Evolutionary conservation across 768 basidiomycete species (phyloP), one percentile per base, ranked within the genome.

Genomic region (Mycena galericulata): DNA sequence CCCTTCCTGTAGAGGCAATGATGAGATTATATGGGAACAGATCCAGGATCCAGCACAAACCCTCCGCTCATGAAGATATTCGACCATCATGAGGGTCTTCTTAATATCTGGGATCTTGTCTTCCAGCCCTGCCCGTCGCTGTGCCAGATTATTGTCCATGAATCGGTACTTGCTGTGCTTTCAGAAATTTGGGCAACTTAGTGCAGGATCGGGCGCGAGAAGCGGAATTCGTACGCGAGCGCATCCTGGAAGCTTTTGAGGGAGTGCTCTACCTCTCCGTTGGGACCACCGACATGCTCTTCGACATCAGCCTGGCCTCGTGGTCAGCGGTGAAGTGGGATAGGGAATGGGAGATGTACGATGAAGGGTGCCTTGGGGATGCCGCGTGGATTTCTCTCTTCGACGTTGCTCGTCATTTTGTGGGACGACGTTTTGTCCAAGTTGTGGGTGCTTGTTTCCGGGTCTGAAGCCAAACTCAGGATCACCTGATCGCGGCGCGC

Each of bases 361-460:
- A 99, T 92, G 75, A 99, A 99, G 0, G 95, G 94, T 4, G 97
- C 97, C 79, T 92, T 92, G 26, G 97, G 97, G 57, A 99, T 99
- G 6, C 97, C 97, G 58, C 97, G 85, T 0, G 96, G 91, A 71
- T 97, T 99, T 75, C 89, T 90, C 79, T 85, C 83, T 47, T 83
- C 81, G 15, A 36, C 46, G 34, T 12, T 57, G 54, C 17, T 68
- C 18, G 45, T 54, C 34, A 47, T 67, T 49, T 65, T 46, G 26
- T 40, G 24, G 40, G 45, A 46, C 30, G 45, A 40, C 22, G 45
- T 5, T 18, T 14, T 36, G 40, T 22, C 20, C 3, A n/a, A 57
- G 36, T 29, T 65, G 63, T 10, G 34, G 17, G 11, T 66, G 34
- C 24, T 59, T 59, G 38, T 18, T 17, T 27, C 38, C 3, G 36